Base-by-base conservation (phyloP, 805 yeast species). In the Candida boidinii region DNA sequence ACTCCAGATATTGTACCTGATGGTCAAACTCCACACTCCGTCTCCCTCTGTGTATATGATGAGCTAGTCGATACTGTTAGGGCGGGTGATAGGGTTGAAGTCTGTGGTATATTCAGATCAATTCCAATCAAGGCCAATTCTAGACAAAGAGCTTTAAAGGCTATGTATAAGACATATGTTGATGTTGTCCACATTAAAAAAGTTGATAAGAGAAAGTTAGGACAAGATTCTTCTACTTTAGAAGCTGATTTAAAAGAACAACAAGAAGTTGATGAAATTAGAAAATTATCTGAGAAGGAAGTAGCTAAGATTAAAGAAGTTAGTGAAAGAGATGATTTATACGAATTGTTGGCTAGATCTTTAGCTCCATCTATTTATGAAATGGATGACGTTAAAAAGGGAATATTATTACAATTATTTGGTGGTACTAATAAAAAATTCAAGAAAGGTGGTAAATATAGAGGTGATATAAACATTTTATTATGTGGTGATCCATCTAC, bases 401-500 rank as follows among this genome's bases (percentile, higher is more conserved):
- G 99, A 16, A 81, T 92, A 25, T 56, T 92, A 37, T 66, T 92
- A 35, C 98, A 92, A 58, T 63, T 92, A 34, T 92, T 92, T 57
- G 97, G 98, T 14, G 99, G 99, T 36, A 74, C 96, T 12, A 86
- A 90, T 49, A 92, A 92, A 57, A 73, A 74, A 2, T 86, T 90
- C 56, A 63, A 67, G 24, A 88, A 87, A 54, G 95, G 96, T 47
- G 97, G 97, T 3, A 70, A 86, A 41, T 90, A 88, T 55, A 74
- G 99, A 65, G 99, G 99, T 30, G 99, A 92, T 53, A 78, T 92
- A 39, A 92, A 92, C 51, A 70, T 92, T 30, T 61, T 92, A 35
- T 65, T 92, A 27, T 90, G 97, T 63, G 99, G 99, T 46, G 99
- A 92, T 54, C 99, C 99, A 2, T 90, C 97, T 8, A 92, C 99